A percentile compares a stretch with the other conserved stretches of the same genome.
Conservation (phyloP, 129 eudicot genomes). For the Lactuca sativa region DNA sequence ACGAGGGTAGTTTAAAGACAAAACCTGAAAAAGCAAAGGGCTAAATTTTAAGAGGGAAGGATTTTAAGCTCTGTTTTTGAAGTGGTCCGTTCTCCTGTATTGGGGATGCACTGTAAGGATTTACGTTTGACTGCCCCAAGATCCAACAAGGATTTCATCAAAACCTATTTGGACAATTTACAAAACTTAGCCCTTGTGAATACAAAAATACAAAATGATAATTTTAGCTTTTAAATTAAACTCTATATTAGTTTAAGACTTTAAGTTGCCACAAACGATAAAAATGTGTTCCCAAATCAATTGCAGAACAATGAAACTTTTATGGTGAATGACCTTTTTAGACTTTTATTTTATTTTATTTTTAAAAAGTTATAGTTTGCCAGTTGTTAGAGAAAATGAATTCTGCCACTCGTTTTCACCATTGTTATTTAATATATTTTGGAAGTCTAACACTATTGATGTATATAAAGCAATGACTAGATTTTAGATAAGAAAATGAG, state of each 20-base stretch:
- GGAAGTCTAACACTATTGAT: not conserved
- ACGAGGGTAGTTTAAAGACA: constrained; percentile 34
- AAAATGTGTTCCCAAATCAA: not conserved
- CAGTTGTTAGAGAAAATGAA: not conserved
- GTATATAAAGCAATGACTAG: not conserved
- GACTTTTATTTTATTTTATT: not conserved
- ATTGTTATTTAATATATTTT: too few relatives aligned
- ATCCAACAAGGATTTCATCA: constrained; percentile 37
- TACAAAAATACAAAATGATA: not conserved
- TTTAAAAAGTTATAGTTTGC: too few relatives aligned
- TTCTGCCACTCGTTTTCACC: not conserved
- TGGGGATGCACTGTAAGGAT: constrained; percentile 17
- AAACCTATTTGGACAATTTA: constrained; percentile 8
- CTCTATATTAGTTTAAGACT: not conserved
- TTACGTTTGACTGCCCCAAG: constrained; percentile 34
- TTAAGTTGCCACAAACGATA: not conserved
- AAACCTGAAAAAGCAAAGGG: constrained; percentile 31
- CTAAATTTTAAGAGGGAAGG: constrained; percentile 26
- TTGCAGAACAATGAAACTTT: not conserved
- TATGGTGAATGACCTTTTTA: not conserved
- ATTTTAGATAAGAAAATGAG: not conserved
- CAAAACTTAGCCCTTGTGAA: constrained; percentile 11
- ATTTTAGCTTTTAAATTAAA: not conserved
- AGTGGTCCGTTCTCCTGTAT: constrained; percentile 16
- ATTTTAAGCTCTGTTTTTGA: constrained; percentile 27